Percentiles rank a stretch among this genome's conserved stretches.
Evolutionary conservation across 345 rosid species (phyloP).

Genomic region (Lepidium sativum): DNA sequence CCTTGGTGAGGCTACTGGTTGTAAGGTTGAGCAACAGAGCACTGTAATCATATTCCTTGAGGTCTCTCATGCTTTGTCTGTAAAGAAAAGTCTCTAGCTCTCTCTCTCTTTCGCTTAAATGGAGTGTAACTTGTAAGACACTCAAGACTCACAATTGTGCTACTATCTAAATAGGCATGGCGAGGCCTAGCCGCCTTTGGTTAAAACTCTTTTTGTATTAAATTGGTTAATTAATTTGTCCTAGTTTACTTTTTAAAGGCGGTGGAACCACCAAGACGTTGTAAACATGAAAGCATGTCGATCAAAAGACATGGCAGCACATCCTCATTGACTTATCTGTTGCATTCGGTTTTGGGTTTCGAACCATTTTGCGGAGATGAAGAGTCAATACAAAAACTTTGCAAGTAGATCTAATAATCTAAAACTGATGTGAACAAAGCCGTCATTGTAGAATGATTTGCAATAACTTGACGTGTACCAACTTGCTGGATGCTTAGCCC

Average conservation of each 20-base stretch:
- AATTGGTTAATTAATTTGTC: neutral
- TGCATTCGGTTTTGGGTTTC: no score
- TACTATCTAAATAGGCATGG: no score
- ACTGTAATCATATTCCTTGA: slow-evolving; percentile 21
- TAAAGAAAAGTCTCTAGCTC: neutral
- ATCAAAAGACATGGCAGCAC: slow-evolving; percentile 8
- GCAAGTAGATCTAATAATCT: no score
- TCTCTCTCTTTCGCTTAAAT: neutral
- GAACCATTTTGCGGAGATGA: neutral
- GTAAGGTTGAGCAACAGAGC: slow-evolving; percentile 28
- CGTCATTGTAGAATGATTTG: slow-evolving; percentile 23
- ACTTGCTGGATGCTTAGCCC: slow-evolving; percentile 14
- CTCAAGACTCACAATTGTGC: slow-evolving; percentile 11
- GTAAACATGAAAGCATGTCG: neutral
- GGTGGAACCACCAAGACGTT: neutral
- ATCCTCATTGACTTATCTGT: no score
- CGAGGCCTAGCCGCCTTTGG: slow-evolving; percentile 7
- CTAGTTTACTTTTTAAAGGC: neutral
- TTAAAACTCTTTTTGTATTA: neutral
- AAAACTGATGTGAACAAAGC: slow-evolving; percentile 10
- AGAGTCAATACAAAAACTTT: neutral
- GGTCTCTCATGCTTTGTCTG: slow-evolving; percentile 27
- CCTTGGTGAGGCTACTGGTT: slow-evolving; percentile 33
- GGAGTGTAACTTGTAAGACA: slow-evolving; percentile 12
- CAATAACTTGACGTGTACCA: slow-evolving; percentile 14